phyloP scores from a whole-genome alignment of 208 protist species.

The Herpetomonas samuelpessoai region DNA sequence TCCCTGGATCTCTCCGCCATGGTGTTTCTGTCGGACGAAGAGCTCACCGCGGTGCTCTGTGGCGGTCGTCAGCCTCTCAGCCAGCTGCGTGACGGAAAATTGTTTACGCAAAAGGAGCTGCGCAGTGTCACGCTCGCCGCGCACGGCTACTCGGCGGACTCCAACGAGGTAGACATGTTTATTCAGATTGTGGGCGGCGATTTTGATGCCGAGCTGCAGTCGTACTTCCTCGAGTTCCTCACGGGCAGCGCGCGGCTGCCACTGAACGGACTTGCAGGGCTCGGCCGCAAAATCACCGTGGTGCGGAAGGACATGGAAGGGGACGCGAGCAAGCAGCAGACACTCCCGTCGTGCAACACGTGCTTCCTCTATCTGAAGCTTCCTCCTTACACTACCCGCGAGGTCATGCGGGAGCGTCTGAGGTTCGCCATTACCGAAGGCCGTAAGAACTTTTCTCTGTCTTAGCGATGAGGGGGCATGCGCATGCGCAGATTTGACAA shows the following conservation, averaged over 20 bases:
- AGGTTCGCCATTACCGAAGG: conserved; percentile 79
- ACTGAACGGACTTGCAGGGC: conserved; percentile 64
- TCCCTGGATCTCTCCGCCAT: conserved; percentile 60
- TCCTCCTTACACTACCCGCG: conserved; percentile 71
- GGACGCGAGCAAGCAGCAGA: conserved; percentile 37
- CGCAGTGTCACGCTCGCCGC: conserved; percentile 48
- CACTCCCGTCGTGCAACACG: conserved; percentile 89
- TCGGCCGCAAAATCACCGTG: conserved; percentile 77
- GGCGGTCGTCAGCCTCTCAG: conserved; percentile 7
- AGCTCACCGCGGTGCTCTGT: conserved; percentile 57
- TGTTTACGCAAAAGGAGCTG: conserved; percentile 74
- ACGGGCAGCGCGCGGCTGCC: conserved; percentile 83
- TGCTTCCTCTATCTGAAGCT: conserved; percentile 92
- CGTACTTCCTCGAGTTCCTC: conserved; percentile 88
- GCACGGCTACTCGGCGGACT: conserved; percentile 78
- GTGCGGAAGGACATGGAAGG: conserved; percentile 81
- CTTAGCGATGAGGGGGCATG: no score
- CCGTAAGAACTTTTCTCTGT: conserved; percentile 85
- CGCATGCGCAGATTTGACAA: no score
- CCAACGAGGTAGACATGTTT: conserved; percentile 63
- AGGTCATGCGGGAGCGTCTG: conserved; percentile 71
- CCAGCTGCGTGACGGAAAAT: conserved; percentile 8
- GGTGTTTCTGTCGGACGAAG: conserved; percentile 45
- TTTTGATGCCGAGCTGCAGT: conserved; percentile 63
- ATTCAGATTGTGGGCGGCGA: conserved; percentile 64